Percentiles rank a stretch among this genome's conserved stretches.
Conservation (phyloP, 2,329 filamentous ascomycete species). For the Botrytis pseudocinerea region DNA sequence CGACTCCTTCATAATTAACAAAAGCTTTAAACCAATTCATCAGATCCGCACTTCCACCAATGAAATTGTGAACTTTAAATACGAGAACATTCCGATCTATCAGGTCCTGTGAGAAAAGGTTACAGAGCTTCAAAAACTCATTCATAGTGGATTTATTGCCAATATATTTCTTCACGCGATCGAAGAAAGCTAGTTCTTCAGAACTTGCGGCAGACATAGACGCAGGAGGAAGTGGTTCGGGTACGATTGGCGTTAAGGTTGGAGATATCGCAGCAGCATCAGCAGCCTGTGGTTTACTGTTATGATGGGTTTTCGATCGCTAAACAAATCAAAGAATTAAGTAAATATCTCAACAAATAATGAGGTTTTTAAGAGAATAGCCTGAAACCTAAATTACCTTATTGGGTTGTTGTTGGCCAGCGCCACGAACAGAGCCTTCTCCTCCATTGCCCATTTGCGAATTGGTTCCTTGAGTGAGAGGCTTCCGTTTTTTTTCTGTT, state of each 20-base stretch:
- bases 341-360: not conserved
- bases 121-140: slow-evolving; percentile 96
- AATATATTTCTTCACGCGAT: slow-evolving; percentile 94
- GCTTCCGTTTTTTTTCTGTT: slow-evolving; percentile 76
- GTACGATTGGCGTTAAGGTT: slow-evolving; percentile 82
- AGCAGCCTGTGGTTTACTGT: slow-evolving; percentile 41
- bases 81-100: slow-evolving; percentile 84
- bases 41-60: slow-evolving; percentile 86
- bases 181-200: slow-evolving; percentile 92
- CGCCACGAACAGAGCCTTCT: slow-evolving; percentile 37
- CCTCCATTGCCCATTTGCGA: slow-evolving; percentile 34
- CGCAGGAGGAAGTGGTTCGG: slow-evolving; percentile 80
- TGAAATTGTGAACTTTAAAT: slow-evolving; percentile 80
- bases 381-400: slow-evolving; percentile 48
- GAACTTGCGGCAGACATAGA: slow-evolving; percentile 70
- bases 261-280: slow-evolving; percentile 61
- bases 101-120: slow-evolving; percentile 88
- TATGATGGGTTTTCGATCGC: slow-evolving; percentile 73
- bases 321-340: slow-evolving; percentile 27
- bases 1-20: slow-evolving; percentile 73
- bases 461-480: slow-evolving; percentile 44
- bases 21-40: slow-evolving; percentile 86
- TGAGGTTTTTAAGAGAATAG: not conserved
- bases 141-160: slow-evolving; percentile 89
- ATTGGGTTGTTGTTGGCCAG: slow-evolving; percentile 42